A percentile compares a stretch with the other conserved stretches of the same genome.
Conservation (phyloP, 371 early-diverging fungal genomes). For the Mucor mucedo region DNA sequence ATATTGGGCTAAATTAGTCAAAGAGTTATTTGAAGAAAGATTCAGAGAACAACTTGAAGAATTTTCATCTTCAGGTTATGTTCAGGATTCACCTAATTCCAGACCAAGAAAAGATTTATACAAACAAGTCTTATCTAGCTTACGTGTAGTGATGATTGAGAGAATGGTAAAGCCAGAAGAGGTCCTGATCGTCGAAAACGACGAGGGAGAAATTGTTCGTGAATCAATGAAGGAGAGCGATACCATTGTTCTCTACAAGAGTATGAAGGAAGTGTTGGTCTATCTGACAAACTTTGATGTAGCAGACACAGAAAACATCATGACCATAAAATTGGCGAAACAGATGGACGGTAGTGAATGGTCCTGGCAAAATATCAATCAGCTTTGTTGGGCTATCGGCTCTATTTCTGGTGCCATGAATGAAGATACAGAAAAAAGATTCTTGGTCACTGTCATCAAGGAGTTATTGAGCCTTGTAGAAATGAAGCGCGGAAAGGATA, state of each 20-base stretch:
- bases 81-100: constrained; percentile 39
- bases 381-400: constrained; percentile 99
- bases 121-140: constrained; percentile 75
- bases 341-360: constrained; percentile 96
- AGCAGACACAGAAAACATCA: constrained; percentile 91
- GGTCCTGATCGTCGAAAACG: constrained; percentile 98
- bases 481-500: constrained; percentile 95
- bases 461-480: constrained; percentile 94
- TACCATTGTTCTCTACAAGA: constrained; percentile 97
- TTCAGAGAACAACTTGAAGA: no score
- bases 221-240: constrained; percentile 98
- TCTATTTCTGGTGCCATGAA: constrained; percentile 97
- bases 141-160: constrained; percentile 94
- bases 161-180: constrained; percentile 98
- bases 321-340: constrained; percentile 86
- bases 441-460: constrained; percentile 97
- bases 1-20: constrained; percentile 93
- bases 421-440: constrained; percentile 96
- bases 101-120: constrained; percentile 65
- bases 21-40: constrained; percentile 83
- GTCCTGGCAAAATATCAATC: constrained; percentile 97
- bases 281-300: constrained; percentile 96
- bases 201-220: constrained; percentile 99
- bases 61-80: not conserved
- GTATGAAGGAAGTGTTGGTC: constrained; percentile 97